Evolutionary conservation across 371 early-diverging fungal species (phyloP), one percentile per base, ranked within the genome.

Genomic region (Rhizopus delemar): DNA sequence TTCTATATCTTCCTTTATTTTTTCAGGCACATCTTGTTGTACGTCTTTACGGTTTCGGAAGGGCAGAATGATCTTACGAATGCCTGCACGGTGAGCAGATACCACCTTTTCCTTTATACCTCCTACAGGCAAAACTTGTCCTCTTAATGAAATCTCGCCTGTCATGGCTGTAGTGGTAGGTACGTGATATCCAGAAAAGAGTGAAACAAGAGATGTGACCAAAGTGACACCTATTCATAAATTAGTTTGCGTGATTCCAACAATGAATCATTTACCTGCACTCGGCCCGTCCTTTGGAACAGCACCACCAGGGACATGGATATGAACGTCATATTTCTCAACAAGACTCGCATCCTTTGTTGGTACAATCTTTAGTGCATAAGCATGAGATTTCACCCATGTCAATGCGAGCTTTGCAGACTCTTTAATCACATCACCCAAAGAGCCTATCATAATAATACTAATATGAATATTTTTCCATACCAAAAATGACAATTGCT

Each of bases 401-500:
- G 92, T 84, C 34, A 93, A 50, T 5, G 89, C 92, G 46, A 93
- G 76, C 54, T 86, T 85, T 1, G 91, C 93, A 12, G 93, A 92
- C 68, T 95, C 95, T 64, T 91, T 90, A 57, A 95, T 91, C 4
- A 93, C 93, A 55, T 90, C 90, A 0, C 94, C 93, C 22, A 95
- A 74, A 51, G 89, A 90, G 1, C 95, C 93, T 82, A 35, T 22
- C 22, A 22, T 22, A 22, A 22, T 22, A 54, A 85, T 84, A 49
- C 0, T 28, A 33, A 28, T 56, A 15, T 46, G 29, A 22, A 49
- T 50, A 33, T 22, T 15, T 39, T 5, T 49, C 32, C 16, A 15
- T 22, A 50, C 11, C 15, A 38, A 6, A 22, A 22, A 22, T 6
- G 34, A 32, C 12, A n/a, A 41, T 45, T 5, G 39, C n/a, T 15